Base-by-base conservation (phyloP, 2,329 filamentous ascomycete genomes). In the Purpureocillium lavendulum region DNA sequence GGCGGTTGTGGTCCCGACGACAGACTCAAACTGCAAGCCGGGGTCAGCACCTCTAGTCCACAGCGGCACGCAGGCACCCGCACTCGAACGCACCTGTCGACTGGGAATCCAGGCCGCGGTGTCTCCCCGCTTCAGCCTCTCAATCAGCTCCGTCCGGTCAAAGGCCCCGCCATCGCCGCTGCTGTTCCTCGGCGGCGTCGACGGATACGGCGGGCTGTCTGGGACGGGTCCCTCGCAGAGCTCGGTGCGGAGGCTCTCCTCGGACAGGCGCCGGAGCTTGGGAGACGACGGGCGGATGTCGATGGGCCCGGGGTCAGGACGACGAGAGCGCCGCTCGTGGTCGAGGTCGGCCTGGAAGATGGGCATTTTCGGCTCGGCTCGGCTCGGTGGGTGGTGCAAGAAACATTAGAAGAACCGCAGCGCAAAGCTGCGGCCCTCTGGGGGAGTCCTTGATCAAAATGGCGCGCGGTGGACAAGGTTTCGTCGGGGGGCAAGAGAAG, bases 101-200 rank as follows among this genome's bases (percentile, higher is more conserved):
- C 71, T 77, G 21, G 79, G 75, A 30, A 81, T 68, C 86, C 86
- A 92, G 4, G 78, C 77, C 30, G 85, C 82, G 53, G 78, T 84
- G 61, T 88, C 80, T 26, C 79, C 80, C 58, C 76, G 78, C 65
- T 96, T 96, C 49, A 96, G 72, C 47, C 82, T 75, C 60, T 88
- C 77, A 41, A 97, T 96, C 51, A 95, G 67, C 59, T 89, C 83
- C 41, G 79, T 78, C 47, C 89, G 75, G 57, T 87, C 80, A 14
- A 69, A 71, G 29, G 67, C 69, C 11, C 63, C 51, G 18, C 42
- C 43, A 13, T 53, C 55, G 36, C 52, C 50, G 17, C 56, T 50
- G 17, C 56, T 50, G 26, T 18, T 40, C 13, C 44, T 46, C 7
- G 51, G 50, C 11, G 47, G 49, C 17, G 44, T 33, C 9, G 59